A percentile compares a stretch with the other conserved stretches of the same genome.
phyloP scores from a whole-genome alignment of 2,329 filamentous ascomycete genomes.

The Fusarium armeniacum region DNA sequence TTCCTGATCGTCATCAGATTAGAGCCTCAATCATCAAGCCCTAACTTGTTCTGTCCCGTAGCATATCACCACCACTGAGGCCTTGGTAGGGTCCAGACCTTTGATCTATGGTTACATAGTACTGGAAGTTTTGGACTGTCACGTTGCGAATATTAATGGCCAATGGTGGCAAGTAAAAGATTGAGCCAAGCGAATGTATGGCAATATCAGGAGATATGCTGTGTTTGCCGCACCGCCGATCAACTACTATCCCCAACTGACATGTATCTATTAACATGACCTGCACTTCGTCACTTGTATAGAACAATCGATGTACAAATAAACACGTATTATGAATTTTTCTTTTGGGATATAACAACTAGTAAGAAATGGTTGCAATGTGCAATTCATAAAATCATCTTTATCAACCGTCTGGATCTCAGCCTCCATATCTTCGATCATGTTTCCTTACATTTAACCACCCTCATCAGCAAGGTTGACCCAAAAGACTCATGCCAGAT shows the following conservation, averaged over 20 bases:
- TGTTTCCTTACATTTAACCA: slow-evolving; percentile 31
- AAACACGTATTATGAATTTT: slow-evolving; percentile 21
- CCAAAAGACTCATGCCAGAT: slow-evolving; percentile 22
- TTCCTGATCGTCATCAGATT: slow-evolving; percentile 42
- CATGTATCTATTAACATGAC: neutral
- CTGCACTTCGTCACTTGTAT: neutral
- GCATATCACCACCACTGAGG: neutral
- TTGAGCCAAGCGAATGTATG: slow-evolving; percentile 6
- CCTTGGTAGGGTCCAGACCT: slow-evolving; percentile 23
- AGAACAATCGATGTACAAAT: neutral
- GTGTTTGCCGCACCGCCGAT: neutral
- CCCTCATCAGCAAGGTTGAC: slow-evolving; percentile 22
- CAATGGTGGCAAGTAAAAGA: slow-evolving; percentile 1
- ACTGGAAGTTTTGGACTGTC: slow-evolving; percentile 13
- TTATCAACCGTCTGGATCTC: slow-evolving; percentile 19
- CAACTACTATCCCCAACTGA: neutral
- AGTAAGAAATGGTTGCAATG: slow-evolving; percentile 38
- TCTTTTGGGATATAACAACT: slow-evolving; percentile 43
- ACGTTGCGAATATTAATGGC: slow-evolving; percentile 19
- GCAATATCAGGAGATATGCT: slow-evolving; percentile 11
- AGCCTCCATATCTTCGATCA: slow-evolving; percentile 16
- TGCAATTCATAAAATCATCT: slow-evolving; percentile 41
- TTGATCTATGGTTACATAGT: neutral
- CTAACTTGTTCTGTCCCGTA: slow-evolving; percentile 29
- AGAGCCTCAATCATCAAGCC: slow-evolving; percentile 38